These are phyloP conservation scores for Monilinia aucupariae DNA, from an alignment of 2,329 filamentous ascomycete species.

Conservation along the genomic window DNA sequence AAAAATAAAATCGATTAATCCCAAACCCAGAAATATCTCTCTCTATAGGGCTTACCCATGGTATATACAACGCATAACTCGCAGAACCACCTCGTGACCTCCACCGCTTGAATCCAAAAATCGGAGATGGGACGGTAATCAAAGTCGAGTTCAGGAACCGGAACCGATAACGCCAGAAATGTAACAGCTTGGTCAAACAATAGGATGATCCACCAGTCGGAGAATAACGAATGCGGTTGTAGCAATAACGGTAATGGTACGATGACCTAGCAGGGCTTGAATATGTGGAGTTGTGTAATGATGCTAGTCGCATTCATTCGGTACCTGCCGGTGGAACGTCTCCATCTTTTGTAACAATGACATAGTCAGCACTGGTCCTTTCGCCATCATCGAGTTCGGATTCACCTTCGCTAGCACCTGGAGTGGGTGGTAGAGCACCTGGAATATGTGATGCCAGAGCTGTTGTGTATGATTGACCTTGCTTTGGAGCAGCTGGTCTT, in stretches of 20 bases:
- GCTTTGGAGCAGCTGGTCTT: conserved; percentile 8
- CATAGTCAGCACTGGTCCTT: conserved; percentile 26
- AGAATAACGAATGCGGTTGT: conserved; percentile 5
- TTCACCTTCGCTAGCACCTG: conserved; percentile 36
- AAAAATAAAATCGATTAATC: conserved; percentile 10
- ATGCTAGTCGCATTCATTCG: conserved; percentile 13
- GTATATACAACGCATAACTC: conserved; percentile 28
- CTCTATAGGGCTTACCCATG: conserved; percentile 26
- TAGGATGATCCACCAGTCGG: conserved; percentile 13
- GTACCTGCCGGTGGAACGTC: conserved; percentile 19
- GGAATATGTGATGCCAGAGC: conserved; percentile 22
- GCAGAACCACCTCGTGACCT: conserved; percentile 8
- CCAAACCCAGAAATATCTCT: conserved; percentile 1
- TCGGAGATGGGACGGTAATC: conserved; percentile 7
- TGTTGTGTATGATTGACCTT: conserved; percentile 5
- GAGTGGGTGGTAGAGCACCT: conserved; percentile 34
- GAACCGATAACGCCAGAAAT: conserved; percentile 13
- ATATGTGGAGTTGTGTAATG: conserved; percentile 7
- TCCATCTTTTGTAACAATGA: conserved; percentile 26
- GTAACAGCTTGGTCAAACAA: conserved; percentile 13
- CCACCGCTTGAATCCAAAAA: conserved; percentile 21
- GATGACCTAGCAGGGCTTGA: background rate
- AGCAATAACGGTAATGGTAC: conserved; percentile 9
- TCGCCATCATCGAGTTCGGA: conserved; percentile 27
- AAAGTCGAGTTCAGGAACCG: conserved; percentile 6